Evolutionary conservation across 345 rosid species (phyloP).

Genomic region (Capsella bursapastoris): DNA sequence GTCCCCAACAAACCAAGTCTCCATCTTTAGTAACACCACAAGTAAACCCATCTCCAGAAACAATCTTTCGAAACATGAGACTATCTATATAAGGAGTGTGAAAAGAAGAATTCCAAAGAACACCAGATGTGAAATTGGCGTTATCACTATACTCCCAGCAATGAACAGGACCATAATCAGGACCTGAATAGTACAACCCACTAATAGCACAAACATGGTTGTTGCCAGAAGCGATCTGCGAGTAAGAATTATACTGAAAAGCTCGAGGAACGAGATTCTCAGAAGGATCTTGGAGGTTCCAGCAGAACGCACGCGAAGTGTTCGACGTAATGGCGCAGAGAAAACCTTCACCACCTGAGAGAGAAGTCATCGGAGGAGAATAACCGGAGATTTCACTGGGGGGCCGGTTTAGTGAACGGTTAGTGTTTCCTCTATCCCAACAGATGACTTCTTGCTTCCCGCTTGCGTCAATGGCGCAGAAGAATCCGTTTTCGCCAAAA

Average conservation of each 20-base stretch:
- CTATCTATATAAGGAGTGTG: slow-evolving; percentile 54
- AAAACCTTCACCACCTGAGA: slow-evolving; percentile 87
- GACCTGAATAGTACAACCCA: slow-evolving; percentile 45
- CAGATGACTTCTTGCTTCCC: slow-evolving; percentile 83
- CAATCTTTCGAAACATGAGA: slow-evolving; percentile 63
- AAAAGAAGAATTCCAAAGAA: slow-evolving; percentile 47
- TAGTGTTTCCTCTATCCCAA: slow-evolving; percentile 65
- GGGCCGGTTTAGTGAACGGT: slow-evolving; percentile 39
- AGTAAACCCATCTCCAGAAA: slow-evolving; percentile 90
- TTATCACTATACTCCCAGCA: slow-evolving; percentile 47
- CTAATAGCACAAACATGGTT: slow-evolving; percentile 48
- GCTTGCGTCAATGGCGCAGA: slow-evolving; percentile 81
- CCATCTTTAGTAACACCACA: slow-evolving; percentile 80
- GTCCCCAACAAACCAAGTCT: slow-evolving; percentile 86
- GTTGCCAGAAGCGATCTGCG: slow-evolving; percentile 43
- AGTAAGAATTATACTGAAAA: slow-evolving; percentile 57
- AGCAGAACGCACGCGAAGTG: slow-evolving; percentile 77
- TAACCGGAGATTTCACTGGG: slow-evolving; percentile 37
- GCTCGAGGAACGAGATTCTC: slow-evolving; percentile 66
- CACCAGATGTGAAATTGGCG: slow-evolving; percentile 19
- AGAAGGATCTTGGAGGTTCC: slow-evolving; percentile 59
- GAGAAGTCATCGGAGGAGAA: slow-evolving; percentile 67
- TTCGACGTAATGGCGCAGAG: slow-evolving; percentile 83
- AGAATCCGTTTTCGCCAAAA: slow-evolving; percentile 78
- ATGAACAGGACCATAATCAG: slow-evolving; percentile 47